Evolutionary conservation across 2,329 filamentous ascomycete species (phyloP).

Genomic region (Colletotrichum tofieldiae): DNA sequence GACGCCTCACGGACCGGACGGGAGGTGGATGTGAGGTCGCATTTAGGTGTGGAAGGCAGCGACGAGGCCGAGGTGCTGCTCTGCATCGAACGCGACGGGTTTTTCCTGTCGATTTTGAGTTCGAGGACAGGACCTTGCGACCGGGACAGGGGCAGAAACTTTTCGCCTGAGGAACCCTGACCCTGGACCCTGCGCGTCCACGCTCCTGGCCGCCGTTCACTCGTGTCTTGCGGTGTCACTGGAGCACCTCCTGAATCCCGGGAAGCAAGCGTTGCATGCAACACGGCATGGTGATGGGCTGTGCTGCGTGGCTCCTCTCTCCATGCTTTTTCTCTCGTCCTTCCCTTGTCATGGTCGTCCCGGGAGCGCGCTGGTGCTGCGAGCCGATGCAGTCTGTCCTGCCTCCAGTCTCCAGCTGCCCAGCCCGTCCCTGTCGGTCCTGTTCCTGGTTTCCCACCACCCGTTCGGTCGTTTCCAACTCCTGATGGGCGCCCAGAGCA

Average conservation of each 20-base stretch:
- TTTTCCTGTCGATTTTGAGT: conserved; percentile 26
- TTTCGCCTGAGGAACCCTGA: conserved; percentile 3
- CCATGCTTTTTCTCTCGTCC: background rate
- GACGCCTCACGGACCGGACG: background rate
- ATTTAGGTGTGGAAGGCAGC: conserved; percentile 31
- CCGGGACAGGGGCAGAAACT: conserved; percentile 24
- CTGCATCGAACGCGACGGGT: background rate
- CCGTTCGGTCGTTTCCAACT: conserved; percentile 5
- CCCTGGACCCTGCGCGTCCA: conserved; percentile 8
- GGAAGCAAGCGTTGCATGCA: conserved; percentile 16
- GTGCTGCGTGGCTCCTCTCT: conserved; percentile 12
- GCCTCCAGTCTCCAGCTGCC: background rate
- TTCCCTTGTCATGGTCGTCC: background rate
- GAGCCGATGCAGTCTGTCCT: background rate
- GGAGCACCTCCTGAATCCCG: conserved; percentile 24
- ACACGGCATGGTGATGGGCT: conserved; percentile 8
- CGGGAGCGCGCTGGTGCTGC: conserved; percentile 18
- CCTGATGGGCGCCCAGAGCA: conserved; percentile 8
- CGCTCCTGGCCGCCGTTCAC: conserved; percentile 6
- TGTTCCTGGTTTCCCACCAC: conserved; percentile 1
- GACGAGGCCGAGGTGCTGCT: conserved; percentile 27
- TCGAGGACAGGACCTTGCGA: conserved; percentile 18
- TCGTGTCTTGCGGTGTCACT: conserved; percentile 10
- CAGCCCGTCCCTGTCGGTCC: background rate
- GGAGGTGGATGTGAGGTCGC: conserved; percentile 29